phyloP scores from a whole-genome alignment of 441 rosid genomes.

The Macaranga tanarius region DNA sequence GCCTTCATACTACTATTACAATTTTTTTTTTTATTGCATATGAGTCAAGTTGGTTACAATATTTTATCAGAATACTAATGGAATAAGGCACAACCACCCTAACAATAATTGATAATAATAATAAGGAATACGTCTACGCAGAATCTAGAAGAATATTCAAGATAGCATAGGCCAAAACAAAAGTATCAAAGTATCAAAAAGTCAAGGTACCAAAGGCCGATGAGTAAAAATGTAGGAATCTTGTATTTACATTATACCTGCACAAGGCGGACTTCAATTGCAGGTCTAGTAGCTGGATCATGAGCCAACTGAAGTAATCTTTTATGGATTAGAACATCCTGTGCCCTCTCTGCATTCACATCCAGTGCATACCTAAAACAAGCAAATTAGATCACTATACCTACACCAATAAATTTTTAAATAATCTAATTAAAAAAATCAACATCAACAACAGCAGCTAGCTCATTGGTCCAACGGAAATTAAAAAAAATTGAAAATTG shows the following conservation, averaged over 20 bases:
- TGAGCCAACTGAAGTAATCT: constrained; percentile 53
- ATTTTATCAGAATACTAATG: constrained; percentile 5
- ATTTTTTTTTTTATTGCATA: not conserved
- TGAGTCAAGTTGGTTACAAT: not conserved
- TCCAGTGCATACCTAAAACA: constrained; percentile 55
- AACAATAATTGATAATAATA: constrained; percentile 24
- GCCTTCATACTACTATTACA: not conserved
- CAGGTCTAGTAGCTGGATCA: constrained; percentile 53
- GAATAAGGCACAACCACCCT: constrained; percentile 13
- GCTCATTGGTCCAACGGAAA: not conserved
- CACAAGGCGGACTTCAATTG: constrained; percentile 59
- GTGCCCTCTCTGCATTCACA: constrained; percentile 63
- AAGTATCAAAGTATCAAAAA: constrained; percentile 11
- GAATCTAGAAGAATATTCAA: constrained; percentile 21
- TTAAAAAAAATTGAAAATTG: not conserved
- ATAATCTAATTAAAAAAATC: not conserved
- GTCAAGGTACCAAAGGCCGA: constrained; percentile 9
- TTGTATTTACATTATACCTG: constrained; percentile 41
- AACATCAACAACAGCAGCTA: not conserved
- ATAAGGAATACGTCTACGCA: not conserved
- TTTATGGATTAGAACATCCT: constrained; percentile 70
- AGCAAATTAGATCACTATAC: not conserved
- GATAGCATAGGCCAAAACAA: constrained; percentile 11
- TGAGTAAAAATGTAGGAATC: constrained; percentile 19
- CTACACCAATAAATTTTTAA: not conserved